Evolutionary conservation across 139 green algal genomes (phyloP), one percentile per base, ranked within the genome.

Genomic region (Diplosphaera chodatii): DNA sequence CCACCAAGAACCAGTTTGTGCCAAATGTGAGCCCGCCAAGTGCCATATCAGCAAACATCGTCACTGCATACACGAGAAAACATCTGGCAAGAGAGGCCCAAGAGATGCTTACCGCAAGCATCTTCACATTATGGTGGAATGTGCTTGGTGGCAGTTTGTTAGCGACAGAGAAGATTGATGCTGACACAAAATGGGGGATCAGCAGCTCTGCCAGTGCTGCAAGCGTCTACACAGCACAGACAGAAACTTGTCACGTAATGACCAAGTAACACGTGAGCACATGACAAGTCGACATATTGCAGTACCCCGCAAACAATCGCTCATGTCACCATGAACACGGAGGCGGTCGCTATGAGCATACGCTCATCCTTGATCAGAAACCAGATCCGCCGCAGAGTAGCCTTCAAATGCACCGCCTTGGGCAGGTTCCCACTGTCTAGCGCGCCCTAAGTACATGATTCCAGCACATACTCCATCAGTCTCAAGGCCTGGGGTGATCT

Each of bases 111-210:
- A 85, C 74, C n/a, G 69, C 67, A 21, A 91, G 83, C 1, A 75
- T 23, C 8, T 67, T 40, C 0, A 94, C 73, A 37, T 81, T 81
- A 31, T 69, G 10, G 20, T 72, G 67, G 77, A 90, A 90, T 1
- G 37, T 64, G 25, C 56, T 27, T 32, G 63, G 32, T 0, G 69
- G 70, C 25, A 40, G 71, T 69, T 55, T 55, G 33, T 66, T 78
- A 59, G 77, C 80, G 0, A 85, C 76, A 0, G 83, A 72, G 72
- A 91, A 94, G 34, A 95, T 91, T 5, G 78, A 81, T 4, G 81
- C 80, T 8, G 86, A 86, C 10, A 85, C 77, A 73, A 81, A 93
- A 81, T 93, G 85, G 0, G 91, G 91, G 32, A 96, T 91, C 20
- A 82, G 71, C 22, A 95, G 83, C 84, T 96, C 91, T 30, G 66